Evolutionary conservation across 495 filamentous ascomycete species (phyloP).

Genomic region (Oleoguttula mirabilis): DNA sequence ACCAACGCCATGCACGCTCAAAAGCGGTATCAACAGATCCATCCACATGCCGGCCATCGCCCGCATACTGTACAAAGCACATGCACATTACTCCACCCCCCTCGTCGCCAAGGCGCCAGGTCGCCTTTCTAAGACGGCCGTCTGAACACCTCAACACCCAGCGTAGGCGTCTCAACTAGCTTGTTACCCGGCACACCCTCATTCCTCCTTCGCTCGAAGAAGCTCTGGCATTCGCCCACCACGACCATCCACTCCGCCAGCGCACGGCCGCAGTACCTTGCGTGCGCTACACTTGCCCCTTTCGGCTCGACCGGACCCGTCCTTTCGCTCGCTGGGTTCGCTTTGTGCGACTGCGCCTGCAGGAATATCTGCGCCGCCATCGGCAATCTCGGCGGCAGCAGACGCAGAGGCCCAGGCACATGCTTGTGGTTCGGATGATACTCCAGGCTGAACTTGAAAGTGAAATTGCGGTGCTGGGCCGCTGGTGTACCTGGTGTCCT

Average conservation of each 20-base stretch:
- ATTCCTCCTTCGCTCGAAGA: constrained; percentile 71
- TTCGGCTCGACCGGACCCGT: constrained; percentile 22
- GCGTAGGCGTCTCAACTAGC: constrained; percentile 73
- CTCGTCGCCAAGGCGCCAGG: not conserved
- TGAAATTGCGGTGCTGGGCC: constrained; percentile 44
- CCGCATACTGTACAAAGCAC: not conserved
- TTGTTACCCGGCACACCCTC: constrained; percentile 70
- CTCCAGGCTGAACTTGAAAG: constrained; percentile 71
- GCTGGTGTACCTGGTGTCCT: not conserved
- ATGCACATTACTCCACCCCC: not conserved
- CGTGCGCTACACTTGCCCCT: constrained; percentile 29
- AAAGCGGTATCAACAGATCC: not conserved
- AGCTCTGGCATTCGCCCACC: constrained; percentile 79
- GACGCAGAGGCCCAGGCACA: constrained; percentile 42
- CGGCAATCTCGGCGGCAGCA: constrained; percentile 67
- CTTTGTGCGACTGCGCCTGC: constrained; percentile 22
- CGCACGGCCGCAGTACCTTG: constrained; percentile 73
- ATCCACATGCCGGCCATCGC: not conserved
- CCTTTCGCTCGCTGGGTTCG: constrained; percentile 5
- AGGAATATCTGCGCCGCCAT: constrained; percentile 51
- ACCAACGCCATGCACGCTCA: constrained; percentile 3
- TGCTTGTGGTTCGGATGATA: constrained; percentile 50
- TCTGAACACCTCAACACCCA: constrained; percentile 77
- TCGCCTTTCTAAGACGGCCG: constrained; percentile 38
- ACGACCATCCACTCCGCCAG: constrained; percentile 84